Evolutionary conservation across 345 rosid species (phyloP).

Genomic region (Lenwebbia sp.): DNA sequence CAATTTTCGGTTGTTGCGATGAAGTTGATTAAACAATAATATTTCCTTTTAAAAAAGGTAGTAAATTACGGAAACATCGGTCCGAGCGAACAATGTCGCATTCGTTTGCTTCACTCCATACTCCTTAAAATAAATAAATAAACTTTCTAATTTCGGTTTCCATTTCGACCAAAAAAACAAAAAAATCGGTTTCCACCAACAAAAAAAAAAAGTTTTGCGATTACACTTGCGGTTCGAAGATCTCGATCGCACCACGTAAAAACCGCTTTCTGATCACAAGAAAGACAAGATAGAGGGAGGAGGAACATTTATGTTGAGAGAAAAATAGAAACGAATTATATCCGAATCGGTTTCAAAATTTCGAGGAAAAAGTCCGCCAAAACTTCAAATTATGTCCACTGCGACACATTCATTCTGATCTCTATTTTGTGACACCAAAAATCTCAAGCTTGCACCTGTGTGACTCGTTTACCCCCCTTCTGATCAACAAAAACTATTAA

Average conservation of each 20-base stretch:
- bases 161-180: too few relatives aligned
- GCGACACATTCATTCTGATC: too few relatives aligned
- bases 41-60: not conserved
- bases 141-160: not conserved
- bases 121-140: too few relatives aligned
- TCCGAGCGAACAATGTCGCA: not conserved
- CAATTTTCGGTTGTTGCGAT: not conserved
- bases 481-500: too few relatives aligned
- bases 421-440: too few relatives aligned
- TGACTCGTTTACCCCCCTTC: too few relatives aligned
- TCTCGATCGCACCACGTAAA: not conserved
- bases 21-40: not conserved
- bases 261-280: accelerated
- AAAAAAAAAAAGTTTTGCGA: not conserved
- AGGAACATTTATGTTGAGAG: not conserved
- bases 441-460: too few relatives aligned
- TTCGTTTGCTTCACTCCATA: not conserved
- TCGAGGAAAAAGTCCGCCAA: too few relatives aligned
- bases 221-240: not conserved
- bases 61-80: not conserved
- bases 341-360: too few relatives aligned
- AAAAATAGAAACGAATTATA: not conserved
- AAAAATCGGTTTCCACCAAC: accelerated
- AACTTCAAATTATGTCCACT: too few relatives aligned
- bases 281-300: not conserved